phyloP scores from a whole-genome alignment of 345 rosid species.

The Eucalyptus marginata region DNA sequence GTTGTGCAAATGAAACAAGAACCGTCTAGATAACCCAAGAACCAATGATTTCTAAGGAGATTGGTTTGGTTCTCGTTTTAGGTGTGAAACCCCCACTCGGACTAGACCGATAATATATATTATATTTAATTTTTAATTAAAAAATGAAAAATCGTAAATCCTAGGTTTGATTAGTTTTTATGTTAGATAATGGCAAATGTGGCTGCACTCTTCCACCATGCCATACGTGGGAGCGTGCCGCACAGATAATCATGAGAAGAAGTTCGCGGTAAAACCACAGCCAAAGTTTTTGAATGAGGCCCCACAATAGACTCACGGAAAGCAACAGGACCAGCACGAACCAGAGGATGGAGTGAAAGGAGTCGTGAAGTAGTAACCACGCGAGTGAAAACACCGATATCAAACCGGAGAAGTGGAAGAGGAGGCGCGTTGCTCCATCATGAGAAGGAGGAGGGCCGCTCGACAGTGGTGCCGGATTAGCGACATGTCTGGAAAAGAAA shows the following conservation, averaged over 20 bases:
- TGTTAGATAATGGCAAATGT: not conserved
- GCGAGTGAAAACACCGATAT: not conserved
- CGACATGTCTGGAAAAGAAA: accelerated
- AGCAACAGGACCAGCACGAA: not conserved
- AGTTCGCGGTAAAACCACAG: not conserved
- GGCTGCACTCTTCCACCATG: not conserved
- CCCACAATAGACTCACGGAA: accelerated
- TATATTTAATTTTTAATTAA: no score
- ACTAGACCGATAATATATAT: no score
- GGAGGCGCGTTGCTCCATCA: not conserved
- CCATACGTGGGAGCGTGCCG: not conserved
- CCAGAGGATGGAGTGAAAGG: not conserved
- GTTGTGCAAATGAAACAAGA: no score
- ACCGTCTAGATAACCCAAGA: no score
- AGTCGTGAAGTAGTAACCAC: not conserved
- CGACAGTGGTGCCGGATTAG: accelerated
- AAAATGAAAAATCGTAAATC: no score
- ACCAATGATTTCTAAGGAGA: no score
- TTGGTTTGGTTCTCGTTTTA: no score
- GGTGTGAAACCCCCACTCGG: no score
- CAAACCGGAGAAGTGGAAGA: not conserved
- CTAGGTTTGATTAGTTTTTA: no score
- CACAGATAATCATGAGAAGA: not conserved
- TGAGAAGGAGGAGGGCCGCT: not conserved
- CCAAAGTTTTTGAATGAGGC: not conserved